A percentile compares a stretch with the other conserved stretches of the same genome.
Conservation (phyloP, 2,329 filamentous ascomycete species). For the Alternaria ventricosa region DNA sequence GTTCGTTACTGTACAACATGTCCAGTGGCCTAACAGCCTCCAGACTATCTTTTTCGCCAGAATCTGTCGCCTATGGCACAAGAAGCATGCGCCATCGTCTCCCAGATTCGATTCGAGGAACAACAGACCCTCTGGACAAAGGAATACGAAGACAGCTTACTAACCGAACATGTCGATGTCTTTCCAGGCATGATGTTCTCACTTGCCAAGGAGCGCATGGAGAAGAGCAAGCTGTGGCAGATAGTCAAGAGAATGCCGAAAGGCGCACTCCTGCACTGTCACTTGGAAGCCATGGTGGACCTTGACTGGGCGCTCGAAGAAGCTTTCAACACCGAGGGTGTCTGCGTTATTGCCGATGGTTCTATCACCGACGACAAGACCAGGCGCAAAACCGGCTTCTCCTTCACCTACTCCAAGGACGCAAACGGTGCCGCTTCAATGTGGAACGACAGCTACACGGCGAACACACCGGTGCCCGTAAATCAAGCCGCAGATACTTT, state of each 20-base stretch:
- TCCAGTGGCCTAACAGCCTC: constrained; percentile 32
- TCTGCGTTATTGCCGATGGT: constrained; percentile 70
- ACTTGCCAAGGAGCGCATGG: constrained; percentile 84
- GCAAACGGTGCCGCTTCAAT: constrained; percentile 57
- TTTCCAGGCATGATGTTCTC: constrained; percentile 95
- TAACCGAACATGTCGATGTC: constrained; percentile 68
- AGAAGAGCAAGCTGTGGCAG: constrained; percentile 81
- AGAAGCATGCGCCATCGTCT: constrained; percentile 80
- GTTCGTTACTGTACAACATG: neutral
- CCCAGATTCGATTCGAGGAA: constrained; percentile 79
- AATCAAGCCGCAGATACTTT: constrained; percentile 73
- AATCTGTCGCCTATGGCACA: constrained; percentile 79
- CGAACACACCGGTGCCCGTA: constrained; percentile 65
- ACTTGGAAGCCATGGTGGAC: constrained; percentile 91
- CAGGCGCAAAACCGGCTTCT: constrained; percentile 62
- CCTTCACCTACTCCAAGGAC: constrained; percentile 62
- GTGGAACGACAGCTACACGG: constrained; percentile 70
- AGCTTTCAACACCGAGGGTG: constrained; percentile 73
- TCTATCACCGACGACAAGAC: constrained; percentile 63
- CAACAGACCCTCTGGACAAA: constrained; percentile 77
- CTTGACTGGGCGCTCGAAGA: constrained; percentile 79
- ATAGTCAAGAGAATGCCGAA: constrained; percentile 90
- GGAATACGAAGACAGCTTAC: constrained; percentile 72
- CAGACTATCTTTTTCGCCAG: constrained; percentile 74
- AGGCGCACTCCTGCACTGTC: constrained; percentile 82